Percentiles rank a stretch among this genome's conserved stretches.
These are phyloP conservation scores for Coniferiporia sulphurascens DNA, from an alignment of 1,284 basidiomycete species.

Conservation along the genomic window DNA sequence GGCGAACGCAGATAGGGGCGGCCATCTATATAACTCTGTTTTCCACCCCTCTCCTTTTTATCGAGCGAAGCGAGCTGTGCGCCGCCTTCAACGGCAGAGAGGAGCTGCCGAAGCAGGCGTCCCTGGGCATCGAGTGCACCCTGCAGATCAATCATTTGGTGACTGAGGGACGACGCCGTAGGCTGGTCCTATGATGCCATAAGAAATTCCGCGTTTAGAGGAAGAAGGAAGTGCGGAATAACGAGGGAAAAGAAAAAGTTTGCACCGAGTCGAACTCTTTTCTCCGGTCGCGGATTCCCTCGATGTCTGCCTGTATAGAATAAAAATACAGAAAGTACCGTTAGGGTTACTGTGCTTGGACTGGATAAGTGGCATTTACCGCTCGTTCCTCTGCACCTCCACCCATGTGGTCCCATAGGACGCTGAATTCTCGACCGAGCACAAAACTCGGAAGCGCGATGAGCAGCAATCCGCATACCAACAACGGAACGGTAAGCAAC, in stretches of 20 bases:
- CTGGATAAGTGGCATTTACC: not conserved
- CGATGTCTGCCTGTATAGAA: not conserved
- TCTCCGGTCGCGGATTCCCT: not conserved
- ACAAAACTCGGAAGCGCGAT: constrained; percentile 88
- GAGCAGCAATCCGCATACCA: constrained; percentile 79
- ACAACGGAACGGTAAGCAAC: constrained; percentile 76
- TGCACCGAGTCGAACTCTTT: not conserved
- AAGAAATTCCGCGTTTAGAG: not conserved
- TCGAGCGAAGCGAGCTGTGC: not conserved
- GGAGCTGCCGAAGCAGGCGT: constrained; percentile 4
- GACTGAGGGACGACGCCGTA: not conserved
- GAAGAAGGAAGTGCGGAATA: not conserved
- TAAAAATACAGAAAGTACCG: not conserved
- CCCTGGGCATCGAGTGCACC: constrained; percentile 9
- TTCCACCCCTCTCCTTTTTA: not conserved
- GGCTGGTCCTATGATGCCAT: not conserved
- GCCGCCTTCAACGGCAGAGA: not conserved
- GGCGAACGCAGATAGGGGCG: not conserved
- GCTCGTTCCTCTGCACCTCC: constrained; percentile 23
- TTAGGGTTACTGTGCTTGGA: too few species aligned
- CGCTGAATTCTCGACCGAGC: constrained; percentile 82
- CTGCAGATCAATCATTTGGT: constrained; percentile 8
- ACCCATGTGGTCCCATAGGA: constrained; percentile 80
- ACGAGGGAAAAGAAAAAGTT: not conserved
- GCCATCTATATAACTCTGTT: not conserved